A percentile compares a stretch with the other conserved stretches of the same genome.
Conservation (phyloP, 2,329 filamentous ascomycete species). For the Lecanicillium sp. region DNA sequence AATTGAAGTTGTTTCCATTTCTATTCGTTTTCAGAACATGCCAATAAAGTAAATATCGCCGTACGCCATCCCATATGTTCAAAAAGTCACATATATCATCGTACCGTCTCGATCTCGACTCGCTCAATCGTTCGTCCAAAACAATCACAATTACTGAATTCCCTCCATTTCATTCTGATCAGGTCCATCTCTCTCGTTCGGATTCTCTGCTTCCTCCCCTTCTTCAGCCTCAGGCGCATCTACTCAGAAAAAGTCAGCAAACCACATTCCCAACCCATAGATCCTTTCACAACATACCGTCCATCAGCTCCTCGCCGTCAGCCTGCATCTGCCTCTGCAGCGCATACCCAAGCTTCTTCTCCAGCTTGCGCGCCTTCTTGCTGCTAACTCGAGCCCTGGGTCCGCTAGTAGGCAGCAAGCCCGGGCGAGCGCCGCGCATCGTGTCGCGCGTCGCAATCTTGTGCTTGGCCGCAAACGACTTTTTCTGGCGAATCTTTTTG, state of each 20-base stretch:
- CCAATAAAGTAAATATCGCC: background rate
- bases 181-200: slow-evolving; percentile 15
- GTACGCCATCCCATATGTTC: background rate
- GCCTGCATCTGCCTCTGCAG: slow-evolving; percentile 42
- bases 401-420: slow-evolving; percentile 47
- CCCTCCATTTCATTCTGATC: slow-evolving; percentile 18
- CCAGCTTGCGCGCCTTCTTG: slow-evolving; percentile 49
- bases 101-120: too few relatives aligned
- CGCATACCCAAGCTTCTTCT: slow-evolving; percentile 44
- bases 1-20: background rate
- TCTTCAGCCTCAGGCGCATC: slow-evolving; percentile 12
- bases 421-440: slow-evolving; percentile 41
- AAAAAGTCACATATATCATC: too few relatives aligned
- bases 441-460: slow-evolving; percentile 34
- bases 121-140: too few relatives aligned
- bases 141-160: slow-evolving; percentile 8
- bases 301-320: slow-evolving; percentile 41
- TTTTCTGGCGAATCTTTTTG: slow-evolving; percentile 35
- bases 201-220: too few relatives aligned
- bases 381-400: slow-evolving; percentile 40
- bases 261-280: too few relatives aligned
- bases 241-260: slow-evolving; percentile 10
- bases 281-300: slow-evolving; percentile 23
- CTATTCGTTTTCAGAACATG: background rate
- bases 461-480: slow-evolving; percentile 26